Percentiles rank a stretch among this genome's conserved stretches.
Evolutionary conservation across 164 flowering plant species (phyloP).

Genomic region (Platanus orientalis): DNA sequence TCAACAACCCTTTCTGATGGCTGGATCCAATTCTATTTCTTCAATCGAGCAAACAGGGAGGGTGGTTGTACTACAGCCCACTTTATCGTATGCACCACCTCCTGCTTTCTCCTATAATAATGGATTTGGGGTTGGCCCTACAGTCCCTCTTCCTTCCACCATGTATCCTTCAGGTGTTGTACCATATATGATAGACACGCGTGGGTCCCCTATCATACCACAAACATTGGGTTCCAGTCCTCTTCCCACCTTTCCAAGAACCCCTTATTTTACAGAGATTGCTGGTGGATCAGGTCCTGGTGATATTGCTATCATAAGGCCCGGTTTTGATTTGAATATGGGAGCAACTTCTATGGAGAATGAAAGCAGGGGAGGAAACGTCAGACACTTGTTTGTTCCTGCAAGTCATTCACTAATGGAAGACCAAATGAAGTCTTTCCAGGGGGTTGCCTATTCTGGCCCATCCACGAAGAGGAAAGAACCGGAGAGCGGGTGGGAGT

Average conservation of each 20-base stretch:
- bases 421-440: conserved; percentile 21
- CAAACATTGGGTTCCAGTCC: conserved; percentile 17
- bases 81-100: conserved; percentile 11
- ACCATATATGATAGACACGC: too few species aligned
- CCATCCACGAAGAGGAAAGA: too few species aligned
- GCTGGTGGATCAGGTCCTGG: conserved; percentile 12
- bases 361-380: conserved; percentile 15
- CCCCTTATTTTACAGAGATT: conserved; percentile 6
- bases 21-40: conserved; percentile 13
- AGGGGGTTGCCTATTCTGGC: too few species aligned
- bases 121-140: conserved; percentile 13
- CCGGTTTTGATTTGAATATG: conserved; percentile 15
- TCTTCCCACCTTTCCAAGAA: conserved; percentile 14
- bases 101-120: conserved; percentile 21
- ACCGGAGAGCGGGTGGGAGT: too few species aligned
- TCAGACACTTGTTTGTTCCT: conserved; percentile 14
- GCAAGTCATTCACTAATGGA: conserved; percentile 14
- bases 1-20: conserved; percentile 20
- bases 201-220: too few species aligned
- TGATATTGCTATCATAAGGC: conserved; percentile 13
- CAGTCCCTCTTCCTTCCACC: conserved; percentile 16
- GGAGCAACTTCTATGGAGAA: conserved; percentile 7
- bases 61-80: conserved; percentile 16
- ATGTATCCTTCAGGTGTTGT: too few species aligned
- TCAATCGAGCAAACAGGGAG: conserved; percentile 20